Base-by-base conservation (phyloP, 1,284 basidiomycete genomes). In the Ganoderma boninense region DNA sequence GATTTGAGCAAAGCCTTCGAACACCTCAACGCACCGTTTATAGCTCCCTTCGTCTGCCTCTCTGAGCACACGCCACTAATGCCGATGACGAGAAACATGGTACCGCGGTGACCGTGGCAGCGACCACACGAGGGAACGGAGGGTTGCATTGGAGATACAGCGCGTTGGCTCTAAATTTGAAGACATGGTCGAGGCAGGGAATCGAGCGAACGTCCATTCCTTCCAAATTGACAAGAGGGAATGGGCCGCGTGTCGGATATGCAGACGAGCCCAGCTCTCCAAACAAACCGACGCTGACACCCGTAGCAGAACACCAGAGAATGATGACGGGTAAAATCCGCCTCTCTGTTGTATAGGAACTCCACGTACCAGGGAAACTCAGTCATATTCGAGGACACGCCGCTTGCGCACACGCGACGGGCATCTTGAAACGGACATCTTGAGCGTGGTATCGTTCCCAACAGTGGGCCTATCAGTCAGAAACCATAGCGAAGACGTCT, bases 21-120 rank as follows among this genome's bases (percentile, higher is more conserved):
- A 0, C 82, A 81, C 3, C 89, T 89, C 11, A 80, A 85, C 11
- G 85, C 89, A 1, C 87, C 88, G 0, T 91, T 90, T 80, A 85
- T 88, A 83, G 79, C 70, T 49, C 62, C 73, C 20, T 75, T 70
- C 42, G 67, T 69, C 18, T 67, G 68, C 3, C 66, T 64, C 3
- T 71, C 75, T 4, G 74, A 76, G 60, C 72, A 71, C 54, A 74
- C 76, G 26, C 79, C 78, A 18, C 73, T 79, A 16, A 74, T 68
- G 46, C 69, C 81, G 0, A 77, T 79, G 4, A 71, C 79, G 26
- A 83, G 77, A 72, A 64, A 66, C 77, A 76, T 65, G 87, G 86
- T 72, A 87, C 85, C 2, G 87, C 89, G 0, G 86, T 65, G 20
- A 77, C 77, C 20, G 75, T 75, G 75, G 64, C 70, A 3, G 76